Percentiles rank a stretch among this genome's conserved stretches.
phyloP scores from a whole-genome alignment of 345 rosid species.

The Reutealis trisperma region DNA sequence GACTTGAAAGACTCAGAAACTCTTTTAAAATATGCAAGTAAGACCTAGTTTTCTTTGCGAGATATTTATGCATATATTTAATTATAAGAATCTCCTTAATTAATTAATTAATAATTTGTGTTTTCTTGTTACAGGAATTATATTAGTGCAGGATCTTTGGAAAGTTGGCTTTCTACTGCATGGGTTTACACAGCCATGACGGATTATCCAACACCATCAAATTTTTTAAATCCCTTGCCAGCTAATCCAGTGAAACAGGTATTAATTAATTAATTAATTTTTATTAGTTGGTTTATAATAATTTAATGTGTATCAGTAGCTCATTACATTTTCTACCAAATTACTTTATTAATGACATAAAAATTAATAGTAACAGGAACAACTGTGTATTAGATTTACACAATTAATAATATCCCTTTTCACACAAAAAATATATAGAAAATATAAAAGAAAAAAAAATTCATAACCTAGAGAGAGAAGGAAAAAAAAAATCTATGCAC shows the following conservation, averaged over 20 bases:
- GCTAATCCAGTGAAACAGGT: constrained; percentile 64
- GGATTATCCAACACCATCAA: constrained; percentile 63
- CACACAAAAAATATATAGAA: too few relatives aligned
- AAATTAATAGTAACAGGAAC: too few relatives aligned
- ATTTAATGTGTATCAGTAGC: too few relatives aligned
- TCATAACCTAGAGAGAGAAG: too few relatives aligned
- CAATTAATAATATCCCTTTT: too few relatives aligned
- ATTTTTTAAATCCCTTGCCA: constrained; percentile 53
- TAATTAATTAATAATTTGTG: background rate
- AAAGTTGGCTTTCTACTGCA: constrained; percentile 44
- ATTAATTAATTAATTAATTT: background rate
- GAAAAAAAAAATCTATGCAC: too few relatives aligned
- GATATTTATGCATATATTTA: too few relatives aligned
- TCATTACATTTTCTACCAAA: too few relatives aligned
- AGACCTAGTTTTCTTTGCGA: background rate
- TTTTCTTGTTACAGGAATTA: constrained; percentile 34
- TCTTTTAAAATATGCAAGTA: constrained; percentile 58
- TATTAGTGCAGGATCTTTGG: constrained; percentile 19
- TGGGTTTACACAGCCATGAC: constrained; percentile 61
- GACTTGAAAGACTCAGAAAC: constrained; percentile 39
- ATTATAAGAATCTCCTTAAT: background rate
- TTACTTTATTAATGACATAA: too few relatives aligned
- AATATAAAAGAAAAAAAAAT: too few relatives aligned
- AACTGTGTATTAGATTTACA: too few relatives aligned
- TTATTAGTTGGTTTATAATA: too few relatives aligned